Percentiles rank a stretch among this genome's conserved stretches.
Conservation (phyloP, 192 early-diverging fungal genomes). For the Paraglomus brasilianum region DNA sequence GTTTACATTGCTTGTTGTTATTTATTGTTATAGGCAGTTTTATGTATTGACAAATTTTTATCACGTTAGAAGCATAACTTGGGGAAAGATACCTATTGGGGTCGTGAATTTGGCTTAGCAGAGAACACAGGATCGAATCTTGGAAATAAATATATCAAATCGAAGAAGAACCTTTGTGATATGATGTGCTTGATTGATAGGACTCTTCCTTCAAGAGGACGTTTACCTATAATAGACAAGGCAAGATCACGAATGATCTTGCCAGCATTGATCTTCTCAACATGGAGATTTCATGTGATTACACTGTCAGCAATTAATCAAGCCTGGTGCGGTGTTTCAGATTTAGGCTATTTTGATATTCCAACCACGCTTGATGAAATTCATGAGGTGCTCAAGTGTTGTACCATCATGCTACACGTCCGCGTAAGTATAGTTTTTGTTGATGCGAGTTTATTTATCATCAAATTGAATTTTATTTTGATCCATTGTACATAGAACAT, state of each 20-base stretch:
- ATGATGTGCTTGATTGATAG: background rate
- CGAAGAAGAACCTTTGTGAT: slow-evolving; percentile 4
- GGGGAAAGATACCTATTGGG: slow-evolving; percentile 13
- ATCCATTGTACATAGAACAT: slow-evolving; percentile 6
- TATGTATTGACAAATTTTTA: background rate
- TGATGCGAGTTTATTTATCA: slow-evolving; percentile 1
- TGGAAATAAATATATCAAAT: slow-evolving; percentile 16
- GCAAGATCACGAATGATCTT: background rate
- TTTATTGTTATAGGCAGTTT: slow-evolving; percentile 7
- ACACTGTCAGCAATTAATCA: slow-evolving; percentile 6
- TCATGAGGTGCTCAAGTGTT: slow-evolving; percentile 3
- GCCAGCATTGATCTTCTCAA: background rate
- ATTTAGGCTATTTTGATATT: slow-evolving; percentile 12
- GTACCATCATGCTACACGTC: slow-evolving; percentile 2
- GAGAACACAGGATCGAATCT: slow-evolving; percentile 2
- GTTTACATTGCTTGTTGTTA: background rate
- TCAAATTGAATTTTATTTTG: background rate
- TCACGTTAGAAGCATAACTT: background rate
- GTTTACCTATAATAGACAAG: background rate
- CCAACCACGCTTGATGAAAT: background rate
- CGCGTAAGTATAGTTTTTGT: background rate
- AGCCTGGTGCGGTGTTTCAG: slow-evolving; percentile 11
- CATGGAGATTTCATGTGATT: slow-evolving; percentile 14
- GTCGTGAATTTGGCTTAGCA: slow-evolving; percentile 6
- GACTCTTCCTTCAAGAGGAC: slow-evolving; percentile 7